A percentile compares a stretch with the other conserved stretches of the same genome.
Conservation (phyloP, 768 basidiomycete genomes). For the Fomitopsis serialis region DNA sequence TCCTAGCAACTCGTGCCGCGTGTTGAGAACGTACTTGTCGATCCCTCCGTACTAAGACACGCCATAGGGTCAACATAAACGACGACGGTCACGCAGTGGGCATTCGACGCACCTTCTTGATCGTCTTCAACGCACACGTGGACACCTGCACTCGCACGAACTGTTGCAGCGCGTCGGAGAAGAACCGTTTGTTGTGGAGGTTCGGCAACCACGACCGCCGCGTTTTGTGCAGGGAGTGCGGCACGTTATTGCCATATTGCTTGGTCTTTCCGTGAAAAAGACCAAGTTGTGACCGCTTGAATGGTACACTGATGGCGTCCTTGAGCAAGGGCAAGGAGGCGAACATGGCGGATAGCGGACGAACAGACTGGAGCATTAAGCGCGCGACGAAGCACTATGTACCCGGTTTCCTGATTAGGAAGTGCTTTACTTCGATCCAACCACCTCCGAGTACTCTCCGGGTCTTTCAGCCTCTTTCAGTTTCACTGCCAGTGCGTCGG, state of each 20-base stretch:
- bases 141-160: conserved; percentile 66
- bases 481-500: too few relatives aligned
- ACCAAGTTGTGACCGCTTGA: conserved; percentile 76
- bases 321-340: conserved; percentile 25
- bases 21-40: conserved; percentile 39
- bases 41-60: conserved; percentile 24
- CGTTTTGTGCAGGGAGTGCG: conserved; percentile 85
- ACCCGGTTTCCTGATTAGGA: too few relatives aligned
- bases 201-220: conserved; percentile 87
- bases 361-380: too few relatives aligned
- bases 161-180: conserved; percentile 57
- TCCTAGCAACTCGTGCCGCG: conserved; percentile 31
- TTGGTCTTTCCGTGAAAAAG: conserved; percentile 81
- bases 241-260: conserved; percentile 84
- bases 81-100: not conserved
- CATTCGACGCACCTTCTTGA: conserved; percentile 61
- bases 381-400: too few relatives aligned
- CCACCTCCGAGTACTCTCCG: too few relatives aligned
- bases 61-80: not conserved
- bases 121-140: conserved; percentile 70
- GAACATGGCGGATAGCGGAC: conserved; percentile 33
- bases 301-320: conserved; percentile 50
- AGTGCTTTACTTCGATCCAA: too few relatives aligned
- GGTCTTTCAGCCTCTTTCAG: too few relatives aligned
- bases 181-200: conserved; percentile 70